Evolutionary conservation across 768 basidiomycete species (phyloP), one percentile per base, ranked within the genome.

Genomic region (Tremella mesenterica): DNA sequence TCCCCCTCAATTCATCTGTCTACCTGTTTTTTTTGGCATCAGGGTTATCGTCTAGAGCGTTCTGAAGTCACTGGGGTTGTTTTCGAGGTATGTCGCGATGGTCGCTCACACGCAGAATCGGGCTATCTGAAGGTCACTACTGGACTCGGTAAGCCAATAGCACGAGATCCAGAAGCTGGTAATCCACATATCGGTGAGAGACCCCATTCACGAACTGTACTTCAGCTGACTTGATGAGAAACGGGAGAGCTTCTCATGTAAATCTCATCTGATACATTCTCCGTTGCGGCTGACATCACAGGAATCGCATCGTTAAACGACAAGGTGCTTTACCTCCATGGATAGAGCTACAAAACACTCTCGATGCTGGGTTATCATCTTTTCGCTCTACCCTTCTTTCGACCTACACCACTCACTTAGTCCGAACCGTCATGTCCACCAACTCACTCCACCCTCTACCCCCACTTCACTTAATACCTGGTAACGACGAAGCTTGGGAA

Each of bases 271-370:
- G n/a, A n/a, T n/a, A n/a, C n/a, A n/a, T n/a, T n/a, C n/a, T n/a
- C n/a, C n/a, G n/a, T n/a, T n/a, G 1, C 21, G 12, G 30, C 20
- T 21, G 44, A 1, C 34, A 13, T n/a, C 21, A 13, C 47, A 65
- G 57, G 65, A 91, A 89, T 60, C 81, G 88, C 12, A 87, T 88
- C 53, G 79, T 90, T 6, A 83, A 86, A 64, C 77, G 81, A 46
- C 84, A 88, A 58, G 86, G 85, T n/a, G 85, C 84, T 5, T 80
- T 81, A 3, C 88, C 88, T 27, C 84, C 86, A 3, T 91, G 88
- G 88, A 83, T 90, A 1, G 87, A 90, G 73, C 63, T 87, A 29
- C 88, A 88, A 71, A 75, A 77, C 52, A 84, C 84, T 82, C 78
- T 90, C 20, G 88, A 90, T 33, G 69, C 73, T 0, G 78, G 85